Base-by-base conservation (phyloP, 495 filamentous ascomycete genomes). In the Tuber aestivum region DNA sequence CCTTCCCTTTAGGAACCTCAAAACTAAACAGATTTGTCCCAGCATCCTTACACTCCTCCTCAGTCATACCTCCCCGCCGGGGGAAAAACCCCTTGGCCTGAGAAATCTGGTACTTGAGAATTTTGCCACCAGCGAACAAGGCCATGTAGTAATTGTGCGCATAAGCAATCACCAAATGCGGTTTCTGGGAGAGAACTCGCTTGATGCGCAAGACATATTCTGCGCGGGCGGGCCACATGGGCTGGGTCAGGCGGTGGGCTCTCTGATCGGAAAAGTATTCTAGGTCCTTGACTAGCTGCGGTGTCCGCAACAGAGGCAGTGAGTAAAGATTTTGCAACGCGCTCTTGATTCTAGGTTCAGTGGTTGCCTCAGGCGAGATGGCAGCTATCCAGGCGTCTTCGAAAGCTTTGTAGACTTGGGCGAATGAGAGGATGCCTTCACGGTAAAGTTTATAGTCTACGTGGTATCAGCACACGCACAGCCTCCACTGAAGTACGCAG, bases 131-230 rank as follows among this genome's bases (percentile, higher is more conserved):
- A n/a, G 81, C 81, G 41, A 83, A 83, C n/a, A 83, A 70, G 2
- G 76, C 81, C 76, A 83, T 80, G 74, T 83, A 83, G 37, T 76
- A 81, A 40, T 74, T 81, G 41, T 82, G 82, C 70, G 78, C 78
- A 75, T 83, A 83, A 20, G 80, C 75, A 32, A 82, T 74, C 42
- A 82, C 37, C 10, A 83, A 70, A 56, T 82, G 80, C 12, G 81
- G 81, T 41, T 75, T 79, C 42, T 80, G 61, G 21, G 71, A 44
- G 9, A 82, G 41, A 16, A 70, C 61, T 20, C 74, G 65, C 41
- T 75, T 73, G 45, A 82, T 82, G 37, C 81, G 75, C 7, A 41
- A 40, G 16, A 78, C 80, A n/a, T 65, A 75, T 23, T 70, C 61
- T 4, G 40, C 71, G 7, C 74, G 74, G 3, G 72, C 27, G 23